These are phyloP conservation scores for Mycena kentingensis DNA, from an alignment of 768 basidiomycete genomes.

Conservation along the genomic window DNA sequence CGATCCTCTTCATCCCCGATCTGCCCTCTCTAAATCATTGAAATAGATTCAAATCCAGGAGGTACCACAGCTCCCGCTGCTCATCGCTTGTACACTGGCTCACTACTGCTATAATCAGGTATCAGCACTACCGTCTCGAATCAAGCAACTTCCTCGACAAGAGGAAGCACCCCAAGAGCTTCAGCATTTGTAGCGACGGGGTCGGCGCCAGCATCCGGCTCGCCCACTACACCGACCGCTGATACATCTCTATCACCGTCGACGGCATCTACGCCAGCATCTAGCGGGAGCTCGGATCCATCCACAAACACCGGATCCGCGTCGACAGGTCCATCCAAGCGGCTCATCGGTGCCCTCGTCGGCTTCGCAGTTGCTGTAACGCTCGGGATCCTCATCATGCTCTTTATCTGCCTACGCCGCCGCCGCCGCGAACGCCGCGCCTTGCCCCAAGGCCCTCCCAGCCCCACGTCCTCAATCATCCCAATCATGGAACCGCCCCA, in stretches of 20 bases:
- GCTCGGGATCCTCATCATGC: neutral
- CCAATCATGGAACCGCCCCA: constrained; percentile 20
- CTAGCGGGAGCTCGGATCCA: neutral
- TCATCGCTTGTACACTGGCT: too few relatives aligned
- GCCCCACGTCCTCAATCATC: constrained; percentile 13
- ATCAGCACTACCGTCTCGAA: neutral
- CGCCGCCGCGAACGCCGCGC: constrained; percentile 2
- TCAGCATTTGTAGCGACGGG: too few relatives aligned
- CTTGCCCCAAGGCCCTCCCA: neutral
- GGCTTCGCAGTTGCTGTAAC: constrained; percentile 1
- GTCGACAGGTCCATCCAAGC: constrained; percentile 8
- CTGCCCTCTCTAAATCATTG: too few relatives aligned
- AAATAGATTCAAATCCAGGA: neutral
- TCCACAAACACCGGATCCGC: neutral
- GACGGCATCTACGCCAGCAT: neutral
- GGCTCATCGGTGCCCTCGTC: constrained; percentile 4
- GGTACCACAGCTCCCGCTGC: too few relatives aligned
- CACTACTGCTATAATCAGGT: neutral
- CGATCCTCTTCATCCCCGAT: neutral
- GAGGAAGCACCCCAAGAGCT: too few relatives aligned
- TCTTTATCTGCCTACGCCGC: constrained; percentile 14
- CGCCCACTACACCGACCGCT: too few relatives aligned
- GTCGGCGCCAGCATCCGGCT: too few relatives aligned
- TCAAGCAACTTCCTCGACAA: neutral
- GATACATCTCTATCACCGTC: too few relatives aligned